Percentiles rank a stretch among this genome's conserved stretches.
phyloP scores from a whole-genome alignment of 768 basidiomycete species.

The Amyloporia xantha region DNA sequence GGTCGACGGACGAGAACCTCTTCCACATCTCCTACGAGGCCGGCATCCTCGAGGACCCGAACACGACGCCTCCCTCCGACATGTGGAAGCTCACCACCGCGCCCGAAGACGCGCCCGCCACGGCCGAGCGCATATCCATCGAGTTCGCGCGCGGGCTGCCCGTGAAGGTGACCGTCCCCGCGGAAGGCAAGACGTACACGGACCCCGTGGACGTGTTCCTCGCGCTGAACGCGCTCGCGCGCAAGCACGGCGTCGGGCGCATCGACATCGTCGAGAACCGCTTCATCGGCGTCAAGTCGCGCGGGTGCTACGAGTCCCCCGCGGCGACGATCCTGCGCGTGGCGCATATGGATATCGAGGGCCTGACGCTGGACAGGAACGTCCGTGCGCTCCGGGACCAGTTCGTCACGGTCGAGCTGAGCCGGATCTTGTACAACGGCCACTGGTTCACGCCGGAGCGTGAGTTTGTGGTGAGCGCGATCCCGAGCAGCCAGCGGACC shows the following conservation, averaged over 20 bases:
- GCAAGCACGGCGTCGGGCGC: slow-evolving; percentile 93
- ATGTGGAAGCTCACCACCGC: slow-evolving; percentile 98
- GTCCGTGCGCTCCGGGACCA: slow-evolving; percentile 92
- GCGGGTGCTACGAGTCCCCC: slow-evolving; percentile 99
- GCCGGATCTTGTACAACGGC: slow-evolving; percentile 93
- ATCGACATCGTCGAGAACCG: slow-evolving; percentile 99
- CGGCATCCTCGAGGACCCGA: slow-evolving; percentile 95
- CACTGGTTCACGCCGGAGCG: slow-evolving; percentile 99
- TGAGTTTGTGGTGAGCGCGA: slow-evolving; percentile 86
- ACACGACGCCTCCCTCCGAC: slow-evolving; percentile 87
- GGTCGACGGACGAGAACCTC: slow-evolving; percentile 99
- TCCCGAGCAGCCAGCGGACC: slow-evolving; percentile 91
- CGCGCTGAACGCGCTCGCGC: slow-evolving; percentile 82
- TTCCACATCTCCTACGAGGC: slow-evolving; percentile 99
- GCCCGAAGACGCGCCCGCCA: slow-evolving; percentile 73
- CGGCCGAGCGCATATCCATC: slow-evolving; percentile 74
- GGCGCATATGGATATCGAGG: slow-evolving; percentile 95
- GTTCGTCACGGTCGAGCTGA: slow-evolving; percentile 87
- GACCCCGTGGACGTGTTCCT: slow-evolving; percentile 94
- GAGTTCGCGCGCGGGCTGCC: slow-evolving; percentile 88
- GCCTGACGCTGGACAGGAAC: slow-evolving; percentile 95
- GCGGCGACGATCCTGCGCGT: slow-evolving; percentile 93
- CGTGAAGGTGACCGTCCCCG: slow-evolving; percentile 64
- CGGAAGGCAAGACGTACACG: slow-evolving; percentile 58
- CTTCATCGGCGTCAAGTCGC: slow-evolving; percentile 98